phyloP scores from a whole-genome alignment of 202 grass and related monocot species.

The Thinopyrum obtusiflorum region DNA sequence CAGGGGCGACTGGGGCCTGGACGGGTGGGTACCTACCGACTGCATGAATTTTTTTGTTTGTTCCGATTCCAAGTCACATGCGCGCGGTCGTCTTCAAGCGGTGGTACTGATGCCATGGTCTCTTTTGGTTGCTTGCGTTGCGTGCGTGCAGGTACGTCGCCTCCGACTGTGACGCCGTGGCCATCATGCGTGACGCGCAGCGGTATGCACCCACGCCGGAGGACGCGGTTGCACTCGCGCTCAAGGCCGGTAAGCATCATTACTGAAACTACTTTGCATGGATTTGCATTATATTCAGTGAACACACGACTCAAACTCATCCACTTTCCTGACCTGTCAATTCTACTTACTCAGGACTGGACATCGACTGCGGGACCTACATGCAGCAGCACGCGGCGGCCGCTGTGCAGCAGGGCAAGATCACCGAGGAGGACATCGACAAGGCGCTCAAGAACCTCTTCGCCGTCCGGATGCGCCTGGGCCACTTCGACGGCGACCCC shows the following conservation, averaged over 20 bases:
- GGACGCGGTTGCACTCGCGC: slow-evolving; percentile 48
- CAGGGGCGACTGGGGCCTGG: slow-evolving; percentile 29
- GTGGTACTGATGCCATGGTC: background rate
- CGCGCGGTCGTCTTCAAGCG: background rate
- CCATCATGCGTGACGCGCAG: slow-evolving; percentile 52
- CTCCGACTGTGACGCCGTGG: slow-evolving; percentile 70
- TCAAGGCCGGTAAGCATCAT: slow-evolving; percentile 49
- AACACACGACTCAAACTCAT: background rate
- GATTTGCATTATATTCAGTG: background rate
- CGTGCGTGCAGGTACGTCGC: slow-evolving; percentile 42
- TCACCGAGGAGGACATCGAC: slow-evolving; percentile 57
- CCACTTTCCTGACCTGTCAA: background rate
- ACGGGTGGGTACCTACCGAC: background rate
- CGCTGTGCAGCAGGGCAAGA: slow-evolving; percentile 44
- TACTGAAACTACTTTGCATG: background rate
- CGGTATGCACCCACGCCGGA: slow-evolving; percentile 48
- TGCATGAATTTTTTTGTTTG: background rate
- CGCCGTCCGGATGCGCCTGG: slow-evolving; percentile 54
- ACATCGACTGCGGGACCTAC: slow-evolving; percentile 62
- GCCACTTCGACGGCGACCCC: slow-evolving; percentile 78
- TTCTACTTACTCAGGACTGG: slow-evolving; percentile 40
- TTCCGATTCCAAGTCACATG: background rate
- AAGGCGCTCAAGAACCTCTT: slow-evolving; percentile 63
- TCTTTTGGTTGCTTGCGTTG: slow-evolving; percentile 1
- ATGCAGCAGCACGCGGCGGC: slow-evolving; percentile 30